A percentile compares a stretch with the other conserved stretches of the same genome.
phyloP scores from a whole-genome alignment of 768 basidiomycete genomes.

The Suillus weaverae region DNA sequence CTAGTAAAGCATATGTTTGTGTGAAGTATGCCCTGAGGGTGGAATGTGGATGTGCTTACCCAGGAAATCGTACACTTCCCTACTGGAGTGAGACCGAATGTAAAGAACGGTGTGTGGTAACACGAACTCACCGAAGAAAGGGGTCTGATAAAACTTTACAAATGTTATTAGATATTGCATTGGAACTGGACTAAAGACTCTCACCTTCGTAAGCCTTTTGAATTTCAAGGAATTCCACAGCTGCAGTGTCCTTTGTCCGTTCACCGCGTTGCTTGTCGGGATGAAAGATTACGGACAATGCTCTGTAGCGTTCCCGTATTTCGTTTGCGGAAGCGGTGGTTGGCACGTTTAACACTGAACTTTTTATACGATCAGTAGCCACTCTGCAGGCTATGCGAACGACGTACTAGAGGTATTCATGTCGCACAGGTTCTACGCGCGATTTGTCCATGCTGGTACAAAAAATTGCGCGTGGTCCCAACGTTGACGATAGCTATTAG shows the following conservation, averaged over 20 bases:
- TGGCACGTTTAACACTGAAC: constrained; percentile 71
- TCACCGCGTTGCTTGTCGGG: constrained; percentile 79
- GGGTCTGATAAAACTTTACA: constrained; percentile 67
- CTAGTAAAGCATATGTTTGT: constrained; percentile 16
- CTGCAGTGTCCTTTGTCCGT: constrained; percentile 55
- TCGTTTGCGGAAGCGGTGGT: constrained; percentile 62
- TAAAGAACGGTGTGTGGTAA: constrained; percentile 10
- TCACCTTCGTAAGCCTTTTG: constrained; percentile 83
- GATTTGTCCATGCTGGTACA: background rate
- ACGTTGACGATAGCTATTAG: background rate
- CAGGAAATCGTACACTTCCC: constrained; percentile 74
- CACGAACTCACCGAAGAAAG: constrained; percentile 54
- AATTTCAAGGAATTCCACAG: constrained; percentile 68
- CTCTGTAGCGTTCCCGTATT: constrained; percentile 71
- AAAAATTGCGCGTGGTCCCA: background rate
- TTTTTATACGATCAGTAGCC: constrained; percentile 23
- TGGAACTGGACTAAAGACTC: background rate
- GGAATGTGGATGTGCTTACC: constrained; percentile 40
- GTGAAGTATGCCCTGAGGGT: constrained; percentile 4
- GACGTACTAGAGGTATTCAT: constrained; percentile 33
- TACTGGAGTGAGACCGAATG: constrained; percentile 25
- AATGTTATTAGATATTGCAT: background rate
- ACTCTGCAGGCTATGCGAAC: background rate
- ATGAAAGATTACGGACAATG: constrained; percentile 77
- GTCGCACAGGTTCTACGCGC: constrained; percentile 8